Percentiles rank a stretch among this genome's conserved stretches.
These are phyloP conservation scores for Selaginella moellendorffii DNA, from an alignment of 75 land plant species.

Conservation along the genomic window DNA sequence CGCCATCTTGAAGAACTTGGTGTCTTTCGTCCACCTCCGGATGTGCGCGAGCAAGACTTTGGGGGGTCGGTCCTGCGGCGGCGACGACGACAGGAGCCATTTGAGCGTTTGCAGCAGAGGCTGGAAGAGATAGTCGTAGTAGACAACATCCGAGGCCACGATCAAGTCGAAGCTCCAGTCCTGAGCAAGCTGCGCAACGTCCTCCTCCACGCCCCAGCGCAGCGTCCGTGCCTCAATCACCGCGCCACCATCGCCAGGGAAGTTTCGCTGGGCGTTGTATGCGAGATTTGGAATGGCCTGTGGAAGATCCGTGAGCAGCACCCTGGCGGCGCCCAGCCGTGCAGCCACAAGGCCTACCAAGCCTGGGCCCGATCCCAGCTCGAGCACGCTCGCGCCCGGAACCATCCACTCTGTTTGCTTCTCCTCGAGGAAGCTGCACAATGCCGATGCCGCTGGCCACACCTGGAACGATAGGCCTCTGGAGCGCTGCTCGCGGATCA, in stretches of 20 bases:
- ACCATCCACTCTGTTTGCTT: not conserved
- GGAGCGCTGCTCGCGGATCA: conserved; percentile 44
- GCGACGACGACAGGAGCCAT: conserved; percentile 24
- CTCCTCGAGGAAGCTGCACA: conserved; percentile 50
- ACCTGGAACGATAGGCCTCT: conserved; percentile 84
- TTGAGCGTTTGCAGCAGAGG: conserved; percentile 58
- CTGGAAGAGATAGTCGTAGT: conserved; percentile 58
- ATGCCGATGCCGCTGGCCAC: conserved; percentile 87
- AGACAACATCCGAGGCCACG: conserved; percentile 75
- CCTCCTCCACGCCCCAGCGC: conserved; percentile 57
- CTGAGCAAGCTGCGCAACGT: conserved; percentile 16
- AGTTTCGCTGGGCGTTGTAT: conserved; percentile 30
- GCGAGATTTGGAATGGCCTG: conserved; percentile 62
- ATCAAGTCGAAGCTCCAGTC: conserved; percentile 38
- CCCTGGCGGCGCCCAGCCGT: conserved; percentile 41
- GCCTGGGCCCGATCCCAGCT: conserved; percentile 96
- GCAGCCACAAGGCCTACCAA: conserved; percentile 71
- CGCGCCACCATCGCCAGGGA: conserved; percentile 21
- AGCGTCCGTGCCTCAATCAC: conserved; percentile 34
- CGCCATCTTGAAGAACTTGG: conserved; percentile 71
- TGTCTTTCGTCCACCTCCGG: conserved; percentile 92
- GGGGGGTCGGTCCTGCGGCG: not conserved
- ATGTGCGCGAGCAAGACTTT: conserved; percentile 68
- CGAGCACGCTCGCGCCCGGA: conserved; percentile 46
- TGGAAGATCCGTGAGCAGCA: conserved; percentile 70